Percentiles rank a stretch among this genome's conserved stretches.
These are phyloP conservation scores for Hymenoscyphus fructigenus DNA, from an alignment of 2,329 filamentous ascomycete species.

Conservation along the genomic window DNA sequence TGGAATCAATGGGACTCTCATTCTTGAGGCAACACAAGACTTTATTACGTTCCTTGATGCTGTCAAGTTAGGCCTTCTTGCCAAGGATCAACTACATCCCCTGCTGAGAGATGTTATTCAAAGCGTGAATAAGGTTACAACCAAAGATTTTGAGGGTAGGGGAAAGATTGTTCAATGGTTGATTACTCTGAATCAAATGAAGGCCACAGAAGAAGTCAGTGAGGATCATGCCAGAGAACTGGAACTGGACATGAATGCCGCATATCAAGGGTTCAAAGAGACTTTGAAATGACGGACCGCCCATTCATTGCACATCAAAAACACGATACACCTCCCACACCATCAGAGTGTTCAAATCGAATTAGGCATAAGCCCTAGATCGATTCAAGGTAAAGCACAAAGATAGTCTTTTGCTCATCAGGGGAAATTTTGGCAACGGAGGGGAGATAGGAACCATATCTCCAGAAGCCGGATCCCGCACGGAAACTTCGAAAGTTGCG, in stretches of 20 bases:
- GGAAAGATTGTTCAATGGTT: slow-evolving; percentile 99
- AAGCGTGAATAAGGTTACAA: slow-evolving; percentile 94
- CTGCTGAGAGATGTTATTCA: slow-evolving; percentile 94
- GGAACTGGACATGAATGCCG: slow-evolving; percentile 89
- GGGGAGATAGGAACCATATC: background rate
- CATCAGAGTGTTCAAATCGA: background rate
- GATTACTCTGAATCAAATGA: slow-evolving; percentile 97
- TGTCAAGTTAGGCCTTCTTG: slow-evolving; percentile 84
- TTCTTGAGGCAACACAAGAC: slow-evolving; percentile 90
- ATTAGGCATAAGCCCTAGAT: background rate
- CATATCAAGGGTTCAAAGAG: slow-evolving; percentile 87
- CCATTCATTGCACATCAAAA: background rate
- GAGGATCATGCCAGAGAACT: slow-evolving; percentile 87
- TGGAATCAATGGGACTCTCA: slow-evolving; percentile 57
- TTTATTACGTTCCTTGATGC: slow-evolving; percentile 98
- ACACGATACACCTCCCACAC: background rate
- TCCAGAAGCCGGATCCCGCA: background rate
- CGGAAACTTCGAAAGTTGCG: background rate
- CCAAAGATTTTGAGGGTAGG: slow-evolving; percentile 89
- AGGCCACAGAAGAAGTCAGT: slow-evolving; percentile 84
- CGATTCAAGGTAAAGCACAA: background rate
- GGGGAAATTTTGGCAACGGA: background rate
- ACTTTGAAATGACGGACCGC: slow-evolving; percentile 31
- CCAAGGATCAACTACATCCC: slow-evolving; percentile 95
- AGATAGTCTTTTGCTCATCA: background rate